Evolutionary conservation across 140 eudicot genomes (phyloP), one percentile per base, ranked within the genome.

Genomic region (Anethum foeniculum): DNA sequence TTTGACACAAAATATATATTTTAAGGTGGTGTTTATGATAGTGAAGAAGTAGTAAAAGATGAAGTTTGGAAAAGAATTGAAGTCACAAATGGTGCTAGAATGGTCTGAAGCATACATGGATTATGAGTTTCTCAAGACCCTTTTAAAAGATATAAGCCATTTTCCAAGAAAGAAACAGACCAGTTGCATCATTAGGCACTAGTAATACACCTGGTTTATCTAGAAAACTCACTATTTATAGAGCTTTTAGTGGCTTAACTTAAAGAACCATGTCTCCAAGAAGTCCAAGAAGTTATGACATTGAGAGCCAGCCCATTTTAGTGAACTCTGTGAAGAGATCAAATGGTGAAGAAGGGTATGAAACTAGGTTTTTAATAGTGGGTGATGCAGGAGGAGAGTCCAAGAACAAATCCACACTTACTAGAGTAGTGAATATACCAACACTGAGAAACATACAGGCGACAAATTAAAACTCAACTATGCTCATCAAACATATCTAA

Each of bases 261-360:
- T 60, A 62, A 12, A 38, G 58, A 23, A 5, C 13, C 14, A 13
- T 28, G 7, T 18, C 75, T 38, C 58, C 18, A 1, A 85, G n/a
- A 88, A 73, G 79, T 13, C 75, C 78, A 71, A 19, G 58, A 4
- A 67, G 15, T 15, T 72, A 77, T 36, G 91, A 86, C 58, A 82
- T 79, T 32, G 97, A 89, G 3, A 91, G 85, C 60, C 90, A 93
- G 41, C 92, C 82, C 58, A 88, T 91, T 64, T 41, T 88, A 15
- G 89, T 91, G 0, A 85, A 76, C n/a, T 75, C 83, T n/a, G 86
- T 88, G 62, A 83, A 83, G 34, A 28, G 36, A n/a, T 80, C 39
- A 18, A 81, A 80, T 0, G 93, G 85, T 0, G 85, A 81, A 1
- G 84, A 82, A 15, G 47, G 54, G 44, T 88, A 89, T 79, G 87